A percentile compares a stretch with the other conserved stretches of the same genome.
phyloP scores from a whole-genome alignment of 2,329 filamentous ascomycete genomes.

The Zasmidium citrigriseum region DNA sequence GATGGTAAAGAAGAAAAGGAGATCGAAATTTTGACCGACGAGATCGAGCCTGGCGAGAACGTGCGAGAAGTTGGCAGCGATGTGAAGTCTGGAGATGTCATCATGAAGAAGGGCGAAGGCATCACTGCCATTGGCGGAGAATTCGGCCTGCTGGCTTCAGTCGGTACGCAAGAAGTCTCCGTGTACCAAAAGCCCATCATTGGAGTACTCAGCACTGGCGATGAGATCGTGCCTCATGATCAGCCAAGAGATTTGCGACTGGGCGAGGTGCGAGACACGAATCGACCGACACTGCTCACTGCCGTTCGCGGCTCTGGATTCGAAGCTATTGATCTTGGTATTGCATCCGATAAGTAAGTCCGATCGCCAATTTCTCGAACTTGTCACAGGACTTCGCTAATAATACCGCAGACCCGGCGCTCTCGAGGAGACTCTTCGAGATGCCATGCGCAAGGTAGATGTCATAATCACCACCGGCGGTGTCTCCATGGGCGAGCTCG shows the following conservation, averaged over 20 bases:
- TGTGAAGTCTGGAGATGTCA: slow-evolving; percentile 66
- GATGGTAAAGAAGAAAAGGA: slow-evolving; percentile 84
- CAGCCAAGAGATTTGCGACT: slow-evolving; percentile 62
- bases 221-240: slow-evolving; percentile 83
- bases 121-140: slow-evolving; percentile 88
- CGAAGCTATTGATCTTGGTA: slow-evolving; percentile 79
- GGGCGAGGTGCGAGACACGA: slow-evolving; percentile 92
- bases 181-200: slow-evolving; percentile 77
- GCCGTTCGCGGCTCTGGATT: slow-evolving; percentile 75
- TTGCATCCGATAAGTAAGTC: slow-evolving; percentile 68
- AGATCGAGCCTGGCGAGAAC: slow-evolving; percentile 78
- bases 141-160: slow-evolving; percentile 83
- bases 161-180: slow-evolving; percentile 70
- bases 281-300: slow-evolving; percentile 82
- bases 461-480: slow-evolving; percentile 90
- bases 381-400: neutral
- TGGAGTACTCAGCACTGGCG: slow-evolving; percentile 88
- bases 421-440: slow-evolving; percentile 75
- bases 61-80: slow-evolving; percentile 91
- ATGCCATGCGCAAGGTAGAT: slow-evolving; percentile 72
- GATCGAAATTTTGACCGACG: slow-evolving; percentile 79
- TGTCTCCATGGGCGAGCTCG: slow-evolving; percentile 96
- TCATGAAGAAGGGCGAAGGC: slow-evolving; percentile 76
- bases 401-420: slow-evolving; percentile 56
- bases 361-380: neutral